phyloP scores from a whole-genome alignment of 2,329 filamentous ascomycete species.

The Berkeleyomyces basicola region DNA sequence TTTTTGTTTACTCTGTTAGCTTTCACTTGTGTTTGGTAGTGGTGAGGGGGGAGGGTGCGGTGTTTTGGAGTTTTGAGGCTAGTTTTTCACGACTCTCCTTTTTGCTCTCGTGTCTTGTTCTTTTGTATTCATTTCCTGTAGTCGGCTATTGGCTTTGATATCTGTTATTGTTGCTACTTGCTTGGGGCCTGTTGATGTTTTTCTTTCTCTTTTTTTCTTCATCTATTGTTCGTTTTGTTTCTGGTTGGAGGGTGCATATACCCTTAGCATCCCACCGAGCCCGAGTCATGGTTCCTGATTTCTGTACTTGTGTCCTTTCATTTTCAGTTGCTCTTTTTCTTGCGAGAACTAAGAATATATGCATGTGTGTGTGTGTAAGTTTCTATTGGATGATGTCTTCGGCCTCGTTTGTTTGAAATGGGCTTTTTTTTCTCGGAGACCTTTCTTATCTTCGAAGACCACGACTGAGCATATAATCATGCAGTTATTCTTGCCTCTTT shows the following conservation, averaged over 20 bases:
- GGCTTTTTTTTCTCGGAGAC: not conserved
- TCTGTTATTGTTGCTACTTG: no score
- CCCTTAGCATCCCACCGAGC: not conserved
- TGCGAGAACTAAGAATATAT: not conserved
- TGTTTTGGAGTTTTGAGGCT: no score
- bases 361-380: not conserved
- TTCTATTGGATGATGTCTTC: not conserved
- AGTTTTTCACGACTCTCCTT: no score
- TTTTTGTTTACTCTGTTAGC: not conserved
- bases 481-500: not conserved
- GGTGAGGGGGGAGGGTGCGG: no score
- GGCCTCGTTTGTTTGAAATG: not conserved
- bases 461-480: not conserved
- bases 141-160: no score
- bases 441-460: not conserved
- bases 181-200: not conserved
- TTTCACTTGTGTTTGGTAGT: no score
- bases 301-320: not conserved
- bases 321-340: not conserved
- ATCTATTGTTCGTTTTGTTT: not conserved
- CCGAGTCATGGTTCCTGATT: not conserved
- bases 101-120: not conserved
- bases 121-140: not conserved
- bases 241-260: not conserved
- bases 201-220: not conserved